Conservation (phyloP, 139 green algal species). For the Desmodesmus armatus region DNA sequence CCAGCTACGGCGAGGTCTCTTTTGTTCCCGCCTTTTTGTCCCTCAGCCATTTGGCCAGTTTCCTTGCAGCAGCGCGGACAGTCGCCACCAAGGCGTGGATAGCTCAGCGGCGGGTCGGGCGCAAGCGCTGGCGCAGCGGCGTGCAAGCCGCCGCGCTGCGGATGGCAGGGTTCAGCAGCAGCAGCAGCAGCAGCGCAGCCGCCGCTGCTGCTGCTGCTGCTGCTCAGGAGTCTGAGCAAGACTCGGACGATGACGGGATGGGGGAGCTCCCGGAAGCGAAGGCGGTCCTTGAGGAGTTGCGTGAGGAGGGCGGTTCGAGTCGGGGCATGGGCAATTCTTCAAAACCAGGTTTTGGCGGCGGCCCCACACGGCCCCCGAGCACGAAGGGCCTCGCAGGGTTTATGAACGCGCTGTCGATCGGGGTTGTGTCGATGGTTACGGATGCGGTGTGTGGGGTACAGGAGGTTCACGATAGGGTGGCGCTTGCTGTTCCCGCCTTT, state of each 20-base stretch:
- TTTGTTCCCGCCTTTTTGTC: too few relatives aligned
- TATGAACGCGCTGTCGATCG: constrained; percentile 23
- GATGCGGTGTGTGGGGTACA: not conserved
- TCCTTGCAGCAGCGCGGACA: not conserved
- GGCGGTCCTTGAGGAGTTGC: too few relatives aligned
- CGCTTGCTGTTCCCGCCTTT: not conserved
- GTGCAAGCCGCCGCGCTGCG: not conserved
- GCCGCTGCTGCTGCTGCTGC: not conserved
- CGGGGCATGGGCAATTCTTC: constrained; percentile 34
- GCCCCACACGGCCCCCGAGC: constrained; percentile 11
- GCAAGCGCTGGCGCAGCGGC: not conserved
- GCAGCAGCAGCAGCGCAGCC: constrained; percentile 33
- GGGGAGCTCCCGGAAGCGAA: too few relatives aligned
- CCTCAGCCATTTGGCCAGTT: not conserved
- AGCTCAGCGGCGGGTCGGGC: not conserved
- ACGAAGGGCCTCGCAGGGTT: not conserved
- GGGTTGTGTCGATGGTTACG: constrained; percentile 5
- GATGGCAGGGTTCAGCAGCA: not conserved
- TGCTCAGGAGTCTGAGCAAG: constrained; percentile 32
- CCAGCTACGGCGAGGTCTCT: too few relatives aligned
- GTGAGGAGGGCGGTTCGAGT: not conserved
- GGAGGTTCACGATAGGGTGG: not conserved
- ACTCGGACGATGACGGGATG: too few relatives aligned
- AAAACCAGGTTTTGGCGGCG: too few relatives aligned
- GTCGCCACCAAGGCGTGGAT: constrained; percentile 9